Conservation (phyloP, 2,329 filamentous ascomycete genomes). For the Diaporthe sp. region DNA sequence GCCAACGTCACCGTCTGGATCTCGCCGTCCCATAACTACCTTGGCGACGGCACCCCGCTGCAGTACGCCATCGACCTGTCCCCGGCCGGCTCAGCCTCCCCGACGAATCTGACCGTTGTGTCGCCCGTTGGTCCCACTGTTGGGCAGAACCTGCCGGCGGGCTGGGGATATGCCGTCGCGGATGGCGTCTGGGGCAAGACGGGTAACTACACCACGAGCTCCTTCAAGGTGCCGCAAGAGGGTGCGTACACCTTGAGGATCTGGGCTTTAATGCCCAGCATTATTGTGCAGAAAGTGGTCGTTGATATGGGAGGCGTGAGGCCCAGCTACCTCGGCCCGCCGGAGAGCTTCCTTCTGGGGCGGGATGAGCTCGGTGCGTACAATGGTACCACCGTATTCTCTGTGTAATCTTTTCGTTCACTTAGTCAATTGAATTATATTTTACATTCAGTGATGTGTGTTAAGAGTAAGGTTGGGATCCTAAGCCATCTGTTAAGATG, state of each 20-base stretch:
- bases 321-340: constrained; percentile 68
- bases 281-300: constrained; percentile 70
- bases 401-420: background rate
- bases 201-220: constrained; percentile 60
- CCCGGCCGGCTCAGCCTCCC: constrained; percentile 50
- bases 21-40: constrained; percentile 67
- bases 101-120: constrained; percentile 52
- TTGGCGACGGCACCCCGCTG: constrained; percentile 63
- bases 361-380: constrained; percentile 55
- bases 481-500: fast-evolving
- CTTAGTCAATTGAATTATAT: background rate
- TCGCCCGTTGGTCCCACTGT: constrained; percentile 58
- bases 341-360: constrained; percentile 66
- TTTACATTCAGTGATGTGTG: background rate
- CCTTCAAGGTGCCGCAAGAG: constrained; percentile 56
- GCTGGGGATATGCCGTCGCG: constrained; percentile 60
- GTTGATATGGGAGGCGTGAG: constrained; percentile 68
- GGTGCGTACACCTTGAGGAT: constrained; percentile 65
- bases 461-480: too few relatives aligned
- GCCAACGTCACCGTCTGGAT: constrained; percentile 64
- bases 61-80: constrained; percentile 66
- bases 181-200: constrained; percentile 62
- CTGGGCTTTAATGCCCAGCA: constrained; percentile 66
- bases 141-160: constrained; percentile 57
- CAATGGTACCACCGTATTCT: constrained; percentile 51